Conservation (phyloP, 106 monocot species). For the Iris macrosiphon region DNA sequence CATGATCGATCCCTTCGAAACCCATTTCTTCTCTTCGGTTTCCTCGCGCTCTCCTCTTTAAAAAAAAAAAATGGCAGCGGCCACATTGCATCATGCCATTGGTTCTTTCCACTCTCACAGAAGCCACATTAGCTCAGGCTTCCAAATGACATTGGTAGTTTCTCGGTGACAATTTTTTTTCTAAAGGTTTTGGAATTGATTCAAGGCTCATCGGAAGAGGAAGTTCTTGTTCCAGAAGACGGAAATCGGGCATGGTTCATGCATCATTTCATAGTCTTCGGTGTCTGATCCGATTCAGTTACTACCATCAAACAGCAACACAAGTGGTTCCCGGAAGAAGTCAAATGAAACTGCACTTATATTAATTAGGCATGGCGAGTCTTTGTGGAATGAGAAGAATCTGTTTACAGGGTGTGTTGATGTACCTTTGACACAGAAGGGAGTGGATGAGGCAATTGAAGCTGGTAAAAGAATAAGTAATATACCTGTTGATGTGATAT, state of each 20-base stretch:
- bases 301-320: constrained; percentile 12
- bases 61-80: constrained; percentile 40
- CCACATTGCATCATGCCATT: constrained; percentile 15
- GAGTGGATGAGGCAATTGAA: constrained; percentile 93
- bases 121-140: constrained; percentile 1
- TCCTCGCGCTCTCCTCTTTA: too few relatives aligned
- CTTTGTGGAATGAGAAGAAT: constrained; percentile 99
- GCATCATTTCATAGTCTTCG: constrained; percentile 39
- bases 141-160: constrained; percentile 1
- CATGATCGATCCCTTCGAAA: too few relatives aligned
- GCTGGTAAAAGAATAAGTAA: constrained; percentile 93
- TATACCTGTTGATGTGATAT: constrained; percentile 91
- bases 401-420: constrained; percentile 98
- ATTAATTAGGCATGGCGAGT: constrained; percentile 91
- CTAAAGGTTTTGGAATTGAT: constrained; percentile 19
- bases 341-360: constrained; percentile 89
- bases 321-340: constrained; percentile 37
- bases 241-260: constrained; percentile 27
- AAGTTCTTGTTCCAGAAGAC: constrained; percentile 2
- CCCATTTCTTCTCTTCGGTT: too few relatives aligned
- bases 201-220: constrained; percentile 16
- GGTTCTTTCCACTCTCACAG: constrained; percentile 13
- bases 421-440: constrained; percentile 88
- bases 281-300: constrained; percentile 40
- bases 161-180: constrained; percentile 22